These are phyloP conservation scores for Scleroderma citrinum DNA, from an alignment of 768 basidiomycete genomes.

Conservation along the genomic window DNA sequence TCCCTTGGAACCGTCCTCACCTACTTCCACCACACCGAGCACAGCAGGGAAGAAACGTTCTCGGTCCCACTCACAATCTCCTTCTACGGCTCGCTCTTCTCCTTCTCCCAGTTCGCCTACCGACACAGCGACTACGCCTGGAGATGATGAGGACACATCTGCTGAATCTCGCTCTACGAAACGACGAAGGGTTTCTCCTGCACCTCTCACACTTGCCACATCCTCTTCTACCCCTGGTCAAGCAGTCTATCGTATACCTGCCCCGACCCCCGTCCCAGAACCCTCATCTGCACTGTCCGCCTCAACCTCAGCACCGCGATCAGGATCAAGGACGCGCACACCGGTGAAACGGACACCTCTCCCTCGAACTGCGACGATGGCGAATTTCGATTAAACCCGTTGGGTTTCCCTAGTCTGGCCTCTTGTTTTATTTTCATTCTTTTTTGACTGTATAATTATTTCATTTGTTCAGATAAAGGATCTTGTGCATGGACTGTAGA, in stretches of 20 bases:
- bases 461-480: too few relatives aligned
- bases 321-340: neutral
- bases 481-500: too few relatives aligned
- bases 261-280: neutral
- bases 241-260: neutral
- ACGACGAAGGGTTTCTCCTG: neutral
- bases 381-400: neutral
- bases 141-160: neutral
- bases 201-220: neutral
- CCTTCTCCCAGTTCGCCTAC: neutral
- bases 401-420: too few relatives aligned
- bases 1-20: neutral
- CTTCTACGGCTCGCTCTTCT: neutral
- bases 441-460: too few relatives aligned
- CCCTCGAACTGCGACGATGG: neutral
- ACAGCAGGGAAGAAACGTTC: neutral
- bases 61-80: neutral
- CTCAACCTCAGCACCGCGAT: neutral
- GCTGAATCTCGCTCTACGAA: neutral
- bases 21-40: neutral
- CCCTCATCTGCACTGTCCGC: neutral
- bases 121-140: too few relatives aligned
- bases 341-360: neutral
- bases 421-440: too few relatives aligned
- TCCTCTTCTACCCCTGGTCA: neutral